Evolutionary conservation across 805 yeast species (phyloP).

Genomic region (Debaryomyces castellii): DNA sequence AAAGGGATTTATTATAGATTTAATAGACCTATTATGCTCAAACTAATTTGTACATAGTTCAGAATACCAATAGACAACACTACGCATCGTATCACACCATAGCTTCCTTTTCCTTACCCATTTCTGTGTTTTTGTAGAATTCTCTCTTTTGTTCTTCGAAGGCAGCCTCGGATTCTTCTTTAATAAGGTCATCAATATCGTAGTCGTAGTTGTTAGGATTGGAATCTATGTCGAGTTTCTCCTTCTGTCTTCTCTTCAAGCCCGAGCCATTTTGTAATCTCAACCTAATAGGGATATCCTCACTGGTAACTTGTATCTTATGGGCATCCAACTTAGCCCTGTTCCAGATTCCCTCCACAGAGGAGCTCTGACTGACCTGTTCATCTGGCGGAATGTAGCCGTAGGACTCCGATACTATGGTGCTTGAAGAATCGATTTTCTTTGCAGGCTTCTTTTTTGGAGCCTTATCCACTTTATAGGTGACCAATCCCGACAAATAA

Average conservation of each 20-base stretch:
- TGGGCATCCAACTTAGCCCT: constrained; percentile 9
- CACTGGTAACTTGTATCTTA: constrained; percentile 30
- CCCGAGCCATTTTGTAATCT: constrained; percentile 21
- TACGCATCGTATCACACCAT: constrained; percentile 15
- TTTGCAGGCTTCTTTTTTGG: constrained; percentile 10
- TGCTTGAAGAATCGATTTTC: constrained; percentile 3
- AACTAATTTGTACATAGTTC: background rate
- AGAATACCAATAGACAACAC: background rate
- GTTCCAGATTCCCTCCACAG: constrained; percentile 1
- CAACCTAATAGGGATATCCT: constrained; percentile 37
- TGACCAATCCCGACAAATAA: constrained; percentile 48
- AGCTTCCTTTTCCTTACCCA: constrained; percentile 24
- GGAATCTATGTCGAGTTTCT: constrained; percentile 32
- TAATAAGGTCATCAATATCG: constrained; percentile 43
- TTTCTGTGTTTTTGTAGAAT: constrained; percentile 17
- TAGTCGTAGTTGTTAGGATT: constrained; percentile 44
- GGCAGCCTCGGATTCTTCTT: constrained; percentile 31
- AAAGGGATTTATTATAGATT: constrained; percentile 20
- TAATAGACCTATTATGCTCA: constrained; percentile 10
- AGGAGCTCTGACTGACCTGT: constrained; percentile 8
- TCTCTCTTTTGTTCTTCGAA: constrained; percentile 15
- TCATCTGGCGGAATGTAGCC: constrained; percentile 46
- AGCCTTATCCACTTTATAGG: constrained; percentile 29
- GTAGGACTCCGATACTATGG: constrained; percentile 11
- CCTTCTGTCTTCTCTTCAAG: constrained; percentile 30